Evolutionary conservation across 2,329 filamentous ascomycete genomes (phyloP).

Genomic region (Colletotrichum eremochloae): DNA sequence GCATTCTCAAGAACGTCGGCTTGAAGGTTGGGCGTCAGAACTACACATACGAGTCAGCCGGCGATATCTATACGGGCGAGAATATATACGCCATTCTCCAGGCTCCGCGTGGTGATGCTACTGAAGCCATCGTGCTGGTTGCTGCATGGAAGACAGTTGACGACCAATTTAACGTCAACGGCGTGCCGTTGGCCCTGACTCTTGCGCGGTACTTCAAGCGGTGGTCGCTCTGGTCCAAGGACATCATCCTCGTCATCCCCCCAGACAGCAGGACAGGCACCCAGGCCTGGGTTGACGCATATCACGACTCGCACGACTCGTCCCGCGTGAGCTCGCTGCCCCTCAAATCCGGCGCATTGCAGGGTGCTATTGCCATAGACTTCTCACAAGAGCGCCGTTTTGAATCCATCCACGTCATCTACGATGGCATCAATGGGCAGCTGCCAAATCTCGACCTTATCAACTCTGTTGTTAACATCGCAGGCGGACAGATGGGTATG

Average conservation of each 20-base stretch:
- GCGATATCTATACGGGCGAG: conserved; percentile 80
- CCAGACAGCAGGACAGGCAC: conserved; percentile 91
- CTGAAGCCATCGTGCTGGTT: conserved; percentile 94
- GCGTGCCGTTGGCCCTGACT: conserved; percentile 87
- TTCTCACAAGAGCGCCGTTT: conserved; percentile 89
- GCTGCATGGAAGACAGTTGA: conserved; percentile 89
- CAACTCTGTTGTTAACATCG: conserved; percentile 92
- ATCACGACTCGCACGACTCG: conserved; percentile 88
- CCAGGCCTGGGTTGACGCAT: conserved; percentile 97
- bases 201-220: conserved; percentile 95
- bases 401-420: conserved; percentile 89
- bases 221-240: conserved; percentile 99
- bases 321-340: conserved; percentile 80
- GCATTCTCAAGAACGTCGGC: conserved; percentile 82
- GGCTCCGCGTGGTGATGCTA: conserved; percentile 94
- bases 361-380: conserved; percentile 93
- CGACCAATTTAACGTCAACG: conserved; percentile 84
- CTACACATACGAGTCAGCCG: conserved; percentile 86
- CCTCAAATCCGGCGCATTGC: conserved; percentile 92
- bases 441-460: conserved; percentile 95
- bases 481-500: conserved; percentile 92
- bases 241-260: conserved; percentile 92
- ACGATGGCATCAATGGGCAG: conserved; percentile 96
- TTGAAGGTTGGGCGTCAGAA: conserved; percentile 90
- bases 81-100: conserved; percentile 96